Conservation (phyloP, 208 protist species). For the Naegleria gruberi region DNA sequence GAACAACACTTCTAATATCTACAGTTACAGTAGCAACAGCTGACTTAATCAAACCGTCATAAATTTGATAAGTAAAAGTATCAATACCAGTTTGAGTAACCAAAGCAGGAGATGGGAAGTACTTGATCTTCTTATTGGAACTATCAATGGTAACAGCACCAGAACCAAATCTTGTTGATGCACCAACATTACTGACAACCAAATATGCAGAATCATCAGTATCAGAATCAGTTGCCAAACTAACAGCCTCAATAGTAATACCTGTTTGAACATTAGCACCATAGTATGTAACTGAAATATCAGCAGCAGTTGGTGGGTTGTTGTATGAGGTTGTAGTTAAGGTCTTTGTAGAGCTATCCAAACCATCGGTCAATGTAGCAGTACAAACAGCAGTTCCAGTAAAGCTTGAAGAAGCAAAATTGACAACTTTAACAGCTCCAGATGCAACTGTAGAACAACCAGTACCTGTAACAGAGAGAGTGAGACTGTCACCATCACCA, state of each 20-base stretch:
- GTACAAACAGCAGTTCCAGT: background rate
- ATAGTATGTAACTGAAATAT: background rate
- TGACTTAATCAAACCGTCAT: background rate
- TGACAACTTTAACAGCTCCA: background rate
- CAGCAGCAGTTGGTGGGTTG: background rate
- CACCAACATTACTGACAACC: background rate
- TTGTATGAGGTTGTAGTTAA: background rate
- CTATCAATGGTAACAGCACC: background rate
- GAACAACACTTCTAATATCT: background rate
- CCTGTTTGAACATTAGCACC: background rate
- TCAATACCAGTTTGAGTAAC: background rate
- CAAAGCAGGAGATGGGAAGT: background rate
- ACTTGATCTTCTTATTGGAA: background rate
- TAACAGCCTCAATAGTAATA: background rate
- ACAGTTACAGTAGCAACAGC: background rate
- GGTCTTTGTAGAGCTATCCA: background rate
- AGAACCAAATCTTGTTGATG: background rate
- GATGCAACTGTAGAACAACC: background rate
- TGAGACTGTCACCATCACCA: background rate
- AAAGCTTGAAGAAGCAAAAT: background rate
- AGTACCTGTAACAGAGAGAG: background rate
- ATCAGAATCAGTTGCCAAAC: background rate
- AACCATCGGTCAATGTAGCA: background rate
- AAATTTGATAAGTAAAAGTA: background rate
- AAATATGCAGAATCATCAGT: background rate